Evolutionary conservation across 257 asterid species (phyloP).

Genomic region (Lavandula angustifolia): DNA sequence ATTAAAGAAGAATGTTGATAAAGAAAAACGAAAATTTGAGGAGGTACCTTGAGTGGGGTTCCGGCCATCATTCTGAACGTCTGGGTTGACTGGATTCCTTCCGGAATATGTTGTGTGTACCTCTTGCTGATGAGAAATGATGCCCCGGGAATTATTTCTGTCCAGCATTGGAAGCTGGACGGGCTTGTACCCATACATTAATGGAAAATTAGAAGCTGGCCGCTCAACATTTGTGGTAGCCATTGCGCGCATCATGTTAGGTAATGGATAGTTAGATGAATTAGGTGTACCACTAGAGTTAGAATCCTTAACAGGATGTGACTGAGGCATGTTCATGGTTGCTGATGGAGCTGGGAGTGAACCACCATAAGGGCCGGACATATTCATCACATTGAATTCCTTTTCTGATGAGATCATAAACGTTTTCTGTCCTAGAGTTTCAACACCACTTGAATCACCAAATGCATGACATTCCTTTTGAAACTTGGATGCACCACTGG

Average conservation of each 20-base stretch:
- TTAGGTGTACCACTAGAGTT: slow-evolving; percentile 43
- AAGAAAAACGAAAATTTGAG: slow-evolving; percentile 17
- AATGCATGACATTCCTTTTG: slow-evolving; percentile 55
- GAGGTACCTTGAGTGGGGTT: slow-evolving; percentile 66
- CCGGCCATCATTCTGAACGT: slow-evolving; percentile 55
- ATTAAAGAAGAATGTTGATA: slow-evolving; percentile 20
- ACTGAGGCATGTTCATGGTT: slow-evolving; percentile 55
- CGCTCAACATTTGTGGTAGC: slow-evolving; percentile 53
- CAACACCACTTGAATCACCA: slow-evolving; percentile 58
- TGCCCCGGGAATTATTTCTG: slow-evolving; percentile 62
- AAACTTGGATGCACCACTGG: slow-evolving; percentile 44
- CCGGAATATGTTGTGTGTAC: slow-evolving; percentile 49
- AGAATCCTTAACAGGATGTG: slow-evolving; percentile 58
- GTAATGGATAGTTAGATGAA: slow-evolving; percentile 51
- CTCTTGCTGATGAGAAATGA: slow-evolving; percentile 63
- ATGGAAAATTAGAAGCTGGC: slow-evolving; percentile 62
- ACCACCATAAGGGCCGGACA: slow-evolving; percentile 49
- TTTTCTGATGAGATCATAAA: slow-evolving; percentile 71
- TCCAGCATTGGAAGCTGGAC: slow-evolving; percentile 79
- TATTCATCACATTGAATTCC: slow-evolving; percentile 54
- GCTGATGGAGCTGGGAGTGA: slow-evolving; percentile 52
- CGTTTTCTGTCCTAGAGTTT: slow-evolving; percentile 64
- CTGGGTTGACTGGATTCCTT: slow-evolving; percentile 50
- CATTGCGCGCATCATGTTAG: slow-evolving; percentile 63
- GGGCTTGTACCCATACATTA: slow-evolving; percentile 74